Conservation (phyloP, 2,329 filamentous ascomycete genomes). For the Ophiobolus disseminans region DNA sequence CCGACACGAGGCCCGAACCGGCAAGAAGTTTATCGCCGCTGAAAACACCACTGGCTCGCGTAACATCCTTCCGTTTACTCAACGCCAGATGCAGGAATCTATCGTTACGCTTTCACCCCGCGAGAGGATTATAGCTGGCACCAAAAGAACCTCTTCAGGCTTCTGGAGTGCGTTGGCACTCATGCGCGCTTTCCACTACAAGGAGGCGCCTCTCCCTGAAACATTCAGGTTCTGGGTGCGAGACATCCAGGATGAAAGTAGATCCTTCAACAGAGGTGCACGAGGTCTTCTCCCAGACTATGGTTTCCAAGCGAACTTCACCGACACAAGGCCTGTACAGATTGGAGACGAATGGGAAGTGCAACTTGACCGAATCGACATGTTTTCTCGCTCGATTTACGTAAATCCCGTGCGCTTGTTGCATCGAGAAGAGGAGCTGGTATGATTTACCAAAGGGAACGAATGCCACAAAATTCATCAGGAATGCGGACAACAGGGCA, state of each 20-base stretch:
- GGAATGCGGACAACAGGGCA: no score
- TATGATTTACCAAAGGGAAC: neutral
- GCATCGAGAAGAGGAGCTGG: constrained; percentile 21
- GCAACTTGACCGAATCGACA: constrained; percentile 46
- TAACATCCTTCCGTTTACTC: constrained; percentile 61
- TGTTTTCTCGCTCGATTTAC: constrained; percentile 40
- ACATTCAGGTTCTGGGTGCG: constrained; percentile 50
- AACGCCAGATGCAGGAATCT: constrained; percentile 56
- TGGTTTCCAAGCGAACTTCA: constrained; percentile 18
- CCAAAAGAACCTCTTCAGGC: constrained; percentile 42
- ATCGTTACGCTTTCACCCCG: constrained; percentile 55
- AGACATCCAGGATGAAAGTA: neutral
- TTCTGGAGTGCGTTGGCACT: constrained; percentile 64
- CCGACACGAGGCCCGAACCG: constrained; percentile 60
- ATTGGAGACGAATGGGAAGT: constrained; percentile 57
- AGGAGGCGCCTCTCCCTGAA: constrained; percentile 59
- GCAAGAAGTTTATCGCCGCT: constrained; percentile 49
- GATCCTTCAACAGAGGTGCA: neutral
- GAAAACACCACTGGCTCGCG: constrained; percentile 35
- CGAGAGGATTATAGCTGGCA: constrained; percentile 53
- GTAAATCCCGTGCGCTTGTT: constrained; percentile 51
- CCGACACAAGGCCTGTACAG: constrained; percentile 20
- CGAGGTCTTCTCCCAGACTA: constrained; percentile 28
- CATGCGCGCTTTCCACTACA: constrained; percentile 65
- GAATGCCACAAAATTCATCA: neutral